Evolutionary conservation across 805 yeast species (phyloP).

Genomic region (Teunomyces pallodes): DNA sequence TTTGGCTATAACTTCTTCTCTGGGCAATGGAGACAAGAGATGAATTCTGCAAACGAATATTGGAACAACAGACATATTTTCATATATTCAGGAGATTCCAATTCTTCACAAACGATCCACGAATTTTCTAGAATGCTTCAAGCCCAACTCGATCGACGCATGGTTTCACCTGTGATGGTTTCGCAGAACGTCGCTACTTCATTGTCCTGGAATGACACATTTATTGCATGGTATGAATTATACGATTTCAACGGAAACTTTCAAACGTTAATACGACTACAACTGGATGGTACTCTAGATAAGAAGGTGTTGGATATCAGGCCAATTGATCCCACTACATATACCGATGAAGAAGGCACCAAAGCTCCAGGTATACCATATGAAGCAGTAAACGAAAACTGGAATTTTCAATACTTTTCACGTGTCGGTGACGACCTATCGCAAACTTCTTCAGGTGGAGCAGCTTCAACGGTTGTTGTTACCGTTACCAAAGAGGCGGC

Average conservation of each 20-base stretch:
- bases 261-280: slow-evolving; percentile 21
- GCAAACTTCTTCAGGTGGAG: not conserved
- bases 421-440: not conserved
- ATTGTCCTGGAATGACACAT: slow-evolving; percentile 28
- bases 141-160: slow-evolving; percentile 20
- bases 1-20: slow-evolving; percentile 33
- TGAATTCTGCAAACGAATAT: slow-evolving; percentile 14
- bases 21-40: slow-evolving; percentile 17
- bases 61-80: slow-evolving; percentile 23
- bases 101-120: slow-evolving; percentile 13
- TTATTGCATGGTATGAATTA: slow-evolving; percentile 35
- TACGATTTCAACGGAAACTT: slow-evolving; percentile 34
- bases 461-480: not conserved
- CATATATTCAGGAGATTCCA: slow-evolving; percentile 18
- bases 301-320: slow-evolving; percentile 17
- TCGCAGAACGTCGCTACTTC: slow-evolving; percentile 1
- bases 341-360: slow-evolving; percentile 32
- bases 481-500: slow-evolving; percentile 1
- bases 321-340: slow-evolving; percentile 29
- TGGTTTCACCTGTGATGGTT: slow-evolving; percentile 24
- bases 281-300: slow-evolving; percentile 19
- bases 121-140: slow-evolving; percentile 21
- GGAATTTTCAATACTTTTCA: slow-evolving; percentile 26
- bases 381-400: slow-evolving; percentile 21
- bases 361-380: slow-evolving; percentile 14